Conservation (phyloP, 1,284 basidiomycete genomes). For the Sphaerobolus stellatus region DNA sequence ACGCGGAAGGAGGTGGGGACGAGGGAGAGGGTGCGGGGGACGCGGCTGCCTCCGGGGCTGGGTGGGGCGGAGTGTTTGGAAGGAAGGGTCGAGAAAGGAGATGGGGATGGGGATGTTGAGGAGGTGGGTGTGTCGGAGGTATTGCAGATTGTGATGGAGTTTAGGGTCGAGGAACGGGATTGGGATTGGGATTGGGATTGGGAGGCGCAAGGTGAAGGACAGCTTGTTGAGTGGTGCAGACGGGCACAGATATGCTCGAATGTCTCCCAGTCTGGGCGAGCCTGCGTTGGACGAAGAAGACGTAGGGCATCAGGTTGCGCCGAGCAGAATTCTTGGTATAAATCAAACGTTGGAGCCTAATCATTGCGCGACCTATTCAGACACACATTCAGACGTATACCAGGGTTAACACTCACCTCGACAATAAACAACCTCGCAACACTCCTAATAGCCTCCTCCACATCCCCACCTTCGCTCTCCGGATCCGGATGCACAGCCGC, state of each 20-base stretch:
- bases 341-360: constrained; percentile 72
- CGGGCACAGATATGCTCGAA: constrained; percentile 75
- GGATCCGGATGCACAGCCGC: constrained; percentile 28
- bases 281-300: constrained; percentile 63
- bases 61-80: neutral
- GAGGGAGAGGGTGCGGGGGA: constrained; percentile 1
- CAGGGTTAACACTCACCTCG: constrained; percentile 55
- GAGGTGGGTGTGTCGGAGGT: neutral
- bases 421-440: constrained; percentile 66
- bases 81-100: neutral
- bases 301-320: constrained; percentile 79
- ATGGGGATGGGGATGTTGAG: neutral
- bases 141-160: too few relatives aligned
- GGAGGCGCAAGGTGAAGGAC: neutral
- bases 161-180: too few relatives aligned
- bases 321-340: constrained; percentile 83
- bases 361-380: too few relatives aligned
- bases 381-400: too few relatives aligned
- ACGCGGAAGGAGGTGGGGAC: constrained; percentile 2
- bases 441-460: constrained; percentile 50
- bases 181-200: too few relatives aligned
- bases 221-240: neutral
- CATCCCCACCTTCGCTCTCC: neutral
- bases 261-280: constrained; percentile 72
- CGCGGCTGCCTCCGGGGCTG: neutral